phyloP scores from a whole-genome alignment of 2,329 filamentous ascomycete genomes.

The Ophiostoma quercus region DNA sequence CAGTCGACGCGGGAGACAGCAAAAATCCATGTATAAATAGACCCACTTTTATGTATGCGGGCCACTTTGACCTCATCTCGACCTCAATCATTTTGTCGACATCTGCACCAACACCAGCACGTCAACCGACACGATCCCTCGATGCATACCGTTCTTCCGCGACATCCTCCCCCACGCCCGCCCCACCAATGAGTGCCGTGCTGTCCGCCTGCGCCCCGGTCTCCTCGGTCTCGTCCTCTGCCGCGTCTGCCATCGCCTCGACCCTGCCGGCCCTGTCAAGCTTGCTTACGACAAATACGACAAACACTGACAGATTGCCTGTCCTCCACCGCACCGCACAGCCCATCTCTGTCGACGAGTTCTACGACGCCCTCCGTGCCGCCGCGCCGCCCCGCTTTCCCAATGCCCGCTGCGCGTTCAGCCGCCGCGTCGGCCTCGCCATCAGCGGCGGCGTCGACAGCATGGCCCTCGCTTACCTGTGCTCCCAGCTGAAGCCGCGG shows the following conservation, averaged over 20 bases:
- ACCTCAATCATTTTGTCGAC: neutral
- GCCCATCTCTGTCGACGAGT: slow-evolving; percentile 40
- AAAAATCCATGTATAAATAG: neutral
- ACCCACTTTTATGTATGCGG: neutral
- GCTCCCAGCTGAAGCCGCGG: slow-evolving; percentile 32
- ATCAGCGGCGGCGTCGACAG: slow-evolving; percentile 93
- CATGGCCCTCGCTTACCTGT: slow-evolving; percentile 86
- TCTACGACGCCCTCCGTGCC: slow-evolving; percentile 47
- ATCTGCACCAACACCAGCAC: neutral
- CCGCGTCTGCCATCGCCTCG: neutral
- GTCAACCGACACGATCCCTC: neutral
- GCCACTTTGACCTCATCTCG: neutral
- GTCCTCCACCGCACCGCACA: slow-evolving; percentile 39
- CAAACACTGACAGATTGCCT: slow-evolving; percentile 24
- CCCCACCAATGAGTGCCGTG: slow-evolving; percentile 15
- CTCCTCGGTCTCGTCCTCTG: neutral
- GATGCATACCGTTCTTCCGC: slow-evolving; percentile 4
- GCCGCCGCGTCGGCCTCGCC: slow-evolving; percentile 56
- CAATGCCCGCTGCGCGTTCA: slow-evolving; percentile 33
- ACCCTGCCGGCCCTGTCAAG: neutral
- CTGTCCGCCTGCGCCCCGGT: slow-evolving; percentile 1
- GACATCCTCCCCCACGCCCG: neutral
- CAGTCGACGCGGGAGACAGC: neutral
- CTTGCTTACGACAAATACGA: neutral
- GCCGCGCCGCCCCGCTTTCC: slow-evolving; percentile 49